Evolutionary conservation across 2,329 filamentous ascomycete genomes (phyloP), one percentile per base, ranked within the genome.

Genomic region (Macrophomina phaseolina): DNA sequence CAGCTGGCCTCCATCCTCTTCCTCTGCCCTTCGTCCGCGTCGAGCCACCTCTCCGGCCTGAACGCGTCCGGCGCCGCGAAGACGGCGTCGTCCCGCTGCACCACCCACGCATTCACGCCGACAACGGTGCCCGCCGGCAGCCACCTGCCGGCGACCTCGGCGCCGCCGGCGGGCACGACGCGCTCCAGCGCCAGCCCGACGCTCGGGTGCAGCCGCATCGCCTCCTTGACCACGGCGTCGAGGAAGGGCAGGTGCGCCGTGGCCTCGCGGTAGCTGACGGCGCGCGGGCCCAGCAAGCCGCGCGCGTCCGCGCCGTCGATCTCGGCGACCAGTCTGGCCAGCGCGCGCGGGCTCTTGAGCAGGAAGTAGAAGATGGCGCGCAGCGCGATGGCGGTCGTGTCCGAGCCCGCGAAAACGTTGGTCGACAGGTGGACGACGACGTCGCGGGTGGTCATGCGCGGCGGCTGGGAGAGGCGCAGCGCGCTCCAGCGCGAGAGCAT

Each of bases 171-270:
- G 6, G 75, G 76, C 0, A 77, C 75, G 0, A 76, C 68, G 45
- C 77, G 76, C 58, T 76, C 75, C 4, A 77, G 64, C 23, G 76
- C 70, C 34, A 74, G 73, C 9, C 73, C 74, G 1, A 77, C 68
- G 3, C 75, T 73, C 0, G 81, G 81, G 62, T 82, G 81, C 64
- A 83, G 78, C 18, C 82, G 77, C 1, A 83, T 71, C 1, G 77
- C 80, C 70, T 84, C 82, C 69, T 81, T 82, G 70, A 83, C 80
- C 67, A 80, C 81, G 5, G 81, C 81, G 66, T 81, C 78, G 5
- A 83, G 73, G 69, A 83, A 84, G 0, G 81, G 79, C 2, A 83
- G 73, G 9, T 73, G 61, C 9, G 64, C 28, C 11, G 73, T 58
- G 4, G 65, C 70, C 4, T 67, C 14, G 11, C 65, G 46, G 62